These are phyloP conservation scores for Globisporangium acanthophoron DNA, from an alignment of 352 stramenopile genomes.

Conservation along the genomic window DNA sequence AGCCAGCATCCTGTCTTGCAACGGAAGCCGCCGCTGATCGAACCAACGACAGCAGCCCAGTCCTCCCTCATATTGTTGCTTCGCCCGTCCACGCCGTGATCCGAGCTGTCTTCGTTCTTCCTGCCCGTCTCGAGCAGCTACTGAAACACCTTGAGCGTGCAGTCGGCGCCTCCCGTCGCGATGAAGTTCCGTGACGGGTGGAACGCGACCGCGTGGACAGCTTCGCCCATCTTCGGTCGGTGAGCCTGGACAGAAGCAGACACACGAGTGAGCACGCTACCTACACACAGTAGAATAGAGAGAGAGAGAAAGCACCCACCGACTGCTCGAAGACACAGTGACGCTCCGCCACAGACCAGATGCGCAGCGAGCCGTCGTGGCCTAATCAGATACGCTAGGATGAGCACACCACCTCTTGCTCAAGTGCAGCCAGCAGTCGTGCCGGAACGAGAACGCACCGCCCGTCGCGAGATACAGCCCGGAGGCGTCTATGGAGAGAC, in stretches of 20 bases:
- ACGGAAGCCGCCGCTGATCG: no score
- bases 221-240: constrained; percentile 77
- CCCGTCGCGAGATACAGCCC: constrained; percentile 72
- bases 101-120: background rate
- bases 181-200: constrained; percentile 81
- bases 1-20: no score
- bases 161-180: constrained; percentile 70
- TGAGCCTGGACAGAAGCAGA: constrained; percentile 35
- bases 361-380: constrained; percentile 77
- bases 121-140: constrained; percentile 19
- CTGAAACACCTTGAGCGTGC: constrained; percentile 87
- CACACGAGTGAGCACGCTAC: background rate
- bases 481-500: constrained; percentile 69
- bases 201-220: constrained; percentile 67
- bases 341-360: constrained; percentile 78
- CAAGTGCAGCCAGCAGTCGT: background rate
- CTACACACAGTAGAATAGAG: background rate
- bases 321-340: constrained; percentile 86
- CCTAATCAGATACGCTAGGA: constrained; percentile 20
- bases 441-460: constrained; percentile 23
- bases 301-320: constrained; percentile 16
- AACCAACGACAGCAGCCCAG: no score
- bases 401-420: no score
- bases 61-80: no score
- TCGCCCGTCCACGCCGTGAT: background rate